phyloP scores from a whole-genome alignment of 1,284 basidiomycete species.

The Dichomitus squalens region DNA sequence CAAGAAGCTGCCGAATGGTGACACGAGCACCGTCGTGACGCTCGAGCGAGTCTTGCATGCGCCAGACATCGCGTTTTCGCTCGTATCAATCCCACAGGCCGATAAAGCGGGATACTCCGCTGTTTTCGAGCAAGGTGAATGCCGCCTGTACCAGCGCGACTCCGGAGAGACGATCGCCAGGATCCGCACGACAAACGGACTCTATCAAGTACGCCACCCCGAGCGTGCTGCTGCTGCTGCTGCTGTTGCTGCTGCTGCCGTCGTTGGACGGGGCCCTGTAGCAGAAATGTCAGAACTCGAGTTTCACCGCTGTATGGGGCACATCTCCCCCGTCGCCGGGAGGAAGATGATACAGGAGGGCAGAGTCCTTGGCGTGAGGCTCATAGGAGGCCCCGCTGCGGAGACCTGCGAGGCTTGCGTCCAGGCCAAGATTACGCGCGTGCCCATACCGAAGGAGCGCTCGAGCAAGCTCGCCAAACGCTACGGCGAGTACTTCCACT shows the following conservation, averaged over 20 bases:
- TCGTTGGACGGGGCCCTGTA: slow-evolving; percentile 10
- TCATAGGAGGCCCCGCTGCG: slow-evolving; percentile 23
- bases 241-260: no score
- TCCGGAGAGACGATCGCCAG: slow-evolving; percentile 20
- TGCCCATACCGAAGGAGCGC: slow-evolving; percentile 34
- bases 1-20: slow-evolving; percentile 34
- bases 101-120: slow-evolving; percentile 28
- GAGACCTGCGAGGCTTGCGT: slow-evolving; percentile 37
- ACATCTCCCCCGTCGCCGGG: slow-evolving; percentile 32
- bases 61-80: slow-evolving; percentile 36
- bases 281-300: slow-evolving; percentile 32
- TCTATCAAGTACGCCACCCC: slow-evolving; percentile 29
- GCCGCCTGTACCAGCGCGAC: slow-evolving; percentile 23
- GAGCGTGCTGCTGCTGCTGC: slow-evolving; percentile 4
- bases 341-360: slow-evolving; percentile 31
- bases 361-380: slow-evolving; percentile 32
- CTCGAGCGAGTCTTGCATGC: slow-evolving; percentile 37
- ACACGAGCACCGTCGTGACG: slow-evolving; percentile 24
- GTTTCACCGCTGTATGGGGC: slow-evolving; percentile 37
- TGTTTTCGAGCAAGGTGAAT: slow-evolving; percentile 25
- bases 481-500: slow-evolving; percentile 38
- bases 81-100: slow-evolving; percentile 35
- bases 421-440: slow-evolving; percentile 35
- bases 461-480: slow-evolving; percentile 29
- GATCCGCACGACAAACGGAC: slow-evolving; percentile 29